A percentile compares a stretch with the other conserved stretches of the same genome.
Conservation (phyloP, 306 rosid genomes). For the Comarum palustre region DNA sequence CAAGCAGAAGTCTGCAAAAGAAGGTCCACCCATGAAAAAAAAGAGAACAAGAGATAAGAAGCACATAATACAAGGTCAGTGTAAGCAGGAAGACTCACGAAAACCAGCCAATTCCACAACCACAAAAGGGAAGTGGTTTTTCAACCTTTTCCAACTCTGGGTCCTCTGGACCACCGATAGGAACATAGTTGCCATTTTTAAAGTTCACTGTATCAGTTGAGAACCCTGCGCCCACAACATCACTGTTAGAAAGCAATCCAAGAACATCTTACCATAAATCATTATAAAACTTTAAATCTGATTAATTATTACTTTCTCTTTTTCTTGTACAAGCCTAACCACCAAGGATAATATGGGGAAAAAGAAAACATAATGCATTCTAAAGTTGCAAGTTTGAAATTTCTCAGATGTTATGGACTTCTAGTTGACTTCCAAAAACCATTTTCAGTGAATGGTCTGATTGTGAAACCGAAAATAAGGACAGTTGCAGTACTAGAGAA, state of each 20-base stretch:
- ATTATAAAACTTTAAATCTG: background rate
- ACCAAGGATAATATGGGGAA: background rate
- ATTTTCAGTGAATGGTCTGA: conserved; percentile 8
- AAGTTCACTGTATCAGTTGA: conserved; percentile 41
- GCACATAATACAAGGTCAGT: background rate
- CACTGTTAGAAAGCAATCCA: conserved; percentile 28
- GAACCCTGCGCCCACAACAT: conserved; percentile 30
- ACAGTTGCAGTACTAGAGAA: background rate
- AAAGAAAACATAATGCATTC: background rate
- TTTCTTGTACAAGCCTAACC: background rate
- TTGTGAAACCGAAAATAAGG: background rate
- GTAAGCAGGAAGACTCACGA: conserved; percentile 54
- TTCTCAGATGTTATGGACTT: background rate
- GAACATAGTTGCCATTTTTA: conserved; percentile 55
- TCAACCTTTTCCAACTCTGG: conserved; percentile 60
- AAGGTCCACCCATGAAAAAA: conserved; percentile 13
- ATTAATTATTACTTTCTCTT: background rate
- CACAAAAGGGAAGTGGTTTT: conserved; percentile 83
- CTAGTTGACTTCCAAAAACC: background rate
- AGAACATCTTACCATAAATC: conserved; percentile 6
- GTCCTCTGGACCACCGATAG: conserved; percentile 62
- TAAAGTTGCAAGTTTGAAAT: conserved; percentile 3
- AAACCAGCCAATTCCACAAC: conserved; percentile 97
- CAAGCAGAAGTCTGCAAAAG: conserved; percentile 68
- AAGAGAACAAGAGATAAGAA: conserved; percentile 11